Conservation (phyloP, 164 flowering plant species). For the Vitis amurensis region DNA sequence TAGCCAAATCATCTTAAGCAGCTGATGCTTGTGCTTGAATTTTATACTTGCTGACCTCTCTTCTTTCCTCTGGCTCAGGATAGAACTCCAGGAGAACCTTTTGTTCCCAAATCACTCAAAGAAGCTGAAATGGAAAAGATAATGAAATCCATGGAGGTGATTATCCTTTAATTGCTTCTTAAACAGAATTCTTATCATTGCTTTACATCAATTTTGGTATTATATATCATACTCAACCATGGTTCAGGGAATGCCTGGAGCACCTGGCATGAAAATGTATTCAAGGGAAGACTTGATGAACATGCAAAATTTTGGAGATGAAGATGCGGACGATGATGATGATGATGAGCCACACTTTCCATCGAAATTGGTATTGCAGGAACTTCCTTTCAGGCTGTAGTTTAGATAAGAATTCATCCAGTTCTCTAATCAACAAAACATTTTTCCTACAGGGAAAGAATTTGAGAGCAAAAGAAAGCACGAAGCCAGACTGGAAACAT, state of each 20-base stretch:
- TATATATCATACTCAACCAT: background rate
- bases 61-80: constrained; percentile 41
- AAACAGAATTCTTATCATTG: background rate
- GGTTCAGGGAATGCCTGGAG: constrained; percentile 92
- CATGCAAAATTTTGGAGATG: constrained; percentile 56
- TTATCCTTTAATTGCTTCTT: background rate
- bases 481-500: constrained; percentile 59
- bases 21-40: background rate
- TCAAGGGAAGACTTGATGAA: constrained; percentile 87
- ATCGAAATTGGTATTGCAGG: constrained; percentile 57
- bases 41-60: background rate
- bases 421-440: background rate
- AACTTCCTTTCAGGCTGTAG: background rate
- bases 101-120: constrained; percentile 73
- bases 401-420: background rate
- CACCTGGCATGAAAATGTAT: constrained; percentile 92
- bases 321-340: constrained; percentile 69
- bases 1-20: too few species aligned
- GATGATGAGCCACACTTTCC: constrained; percentile 50
- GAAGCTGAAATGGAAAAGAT: constrained; percentile 95
- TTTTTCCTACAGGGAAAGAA: constrained; percentile 55
- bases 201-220: background rate
- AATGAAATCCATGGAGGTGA: constrained; percentile 86
- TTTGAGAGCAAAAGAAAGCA: constrained; percentile 51
- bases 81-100: constrained; percentile 83